A percentile compares a stretch with the other conserved stretches of the same genome.
phyloP scores from a whole-genome alignment of 129 eudicot species.

The Chrysanthemum lavandulifolium region DNA sequence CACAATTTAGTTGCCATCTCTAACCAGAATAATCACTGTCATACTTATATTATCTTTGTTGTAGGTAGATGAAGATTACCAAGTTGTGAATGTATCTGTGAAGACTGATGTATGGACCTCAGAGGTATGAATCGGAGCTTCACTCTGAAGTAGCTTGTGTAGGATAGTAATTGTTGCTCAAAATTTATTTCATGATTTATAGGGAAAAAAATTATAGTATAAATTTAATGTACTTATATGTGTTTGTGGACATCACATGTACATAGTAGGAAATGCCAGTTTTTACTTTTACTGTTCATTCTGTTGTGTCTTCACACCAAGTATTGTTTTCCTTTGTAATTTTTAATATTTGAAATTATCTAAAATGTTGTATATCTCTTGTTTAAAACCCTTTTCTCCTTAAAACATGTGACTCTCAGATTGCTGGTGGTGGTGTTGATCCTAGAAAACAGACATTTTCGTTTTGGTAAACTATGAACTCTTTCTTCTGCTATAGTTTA shows the following conservation, averaged over 20 bases:
- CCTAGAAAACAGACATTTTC: slow-evolving; percentile 67
- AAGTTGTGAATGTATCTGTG: slow-evolving; percentile 75
- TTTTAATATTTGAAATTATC: slow-evolving; percentile 7
- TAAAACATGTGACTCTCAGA: slow-evolving; percentile 38
- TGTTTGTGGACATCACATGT: slow-evolving; percentile 25
- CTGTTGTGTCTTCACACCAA: slow-evolving; percentile 12
- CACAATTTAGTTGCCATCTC: slow-evolving; percentile 4
- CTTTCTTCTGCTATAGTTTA: slow-evolving; percentile 1
- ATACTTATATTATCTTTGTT: slow-evolving; percentile 19
- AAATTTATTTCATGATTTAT: neutral
- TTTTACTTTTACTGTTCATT: slow-evolving; percentile 10
- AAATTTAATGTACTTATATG: neutral
- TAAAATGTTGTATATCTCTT: slow-evolving; percentile 10
- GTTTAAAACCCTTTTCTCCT: slow-evolving; percentile 8
- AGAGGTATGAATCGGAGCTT: slow-evolving; percentile 52
- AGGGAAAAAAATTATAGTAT: no score
- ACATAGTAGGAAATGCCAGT: slow-evolving; percentile 5
- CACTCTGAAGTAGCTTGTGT: slow-evolving; percentile 11
- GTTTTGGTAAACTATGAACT: slow-evolving; percentile 45
- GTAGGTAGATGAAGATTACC: slow-evolving; percentile 79
- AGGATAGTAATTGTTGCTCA: slow-evolving; percentile 15
- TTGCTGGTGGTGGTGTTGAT: slow-evolving; percentile 65
- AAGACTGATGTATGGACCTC: slow-evolving; percentile 48
- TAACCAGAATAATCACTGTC: neutral
- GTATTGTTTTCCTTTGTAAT: neutral